Conservation (phyloP, 371 early-diverging fungal genomes). For the Massospora cicadina region DNA sequence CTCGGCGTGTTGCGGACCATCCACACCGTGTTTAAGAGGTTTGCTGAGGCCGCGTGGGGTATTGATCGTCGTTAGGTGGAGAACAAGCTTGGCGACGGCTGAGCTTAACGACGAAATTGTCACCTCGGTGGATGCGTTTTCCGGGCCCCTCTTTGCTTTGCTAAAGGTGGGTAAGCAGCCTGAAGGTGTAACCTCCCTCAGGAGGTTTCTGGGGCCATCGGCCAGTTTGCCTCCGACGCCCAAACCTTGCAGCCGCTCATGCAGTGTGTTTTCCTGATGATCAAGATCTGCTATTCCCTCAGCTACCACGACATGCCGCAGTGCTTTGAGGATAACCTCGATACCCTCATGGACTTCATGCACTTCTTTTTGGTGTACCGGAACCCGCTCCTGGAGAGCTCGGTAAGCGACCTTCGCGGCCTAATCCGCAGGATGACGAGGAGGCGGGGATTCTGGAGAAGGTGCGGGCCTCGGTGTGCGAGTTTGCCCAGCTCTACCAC, state of each 20-base stretch:
- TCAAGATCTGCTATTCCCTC: constrained; percentile 75
- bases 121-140: constrained; percentile 69
- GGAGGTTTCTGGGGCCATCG: constrained; percentile 65
- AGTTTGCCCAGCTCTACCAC: constrained; percentile 73
- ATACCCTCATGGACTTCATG: constrained; percentile 53
- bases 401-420: constrained; percentile 20
- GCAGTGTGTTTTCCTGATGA: constrained; percentile 51
- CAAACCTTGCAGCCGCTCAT: constrained; percentile 46
- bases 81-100: constrained; percentile 62
- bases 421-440: constrained; percentile 44
- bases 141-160: constrained; percentile 57
- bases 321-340: constrained; percentile 83
- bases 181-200: constrained; percentile 15
- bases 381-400: constrained; percentile 48
- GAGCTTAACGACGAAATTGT: constrained; percentile 73
- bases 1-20: constrained; percentile 83
- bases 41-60: constrained; percentile 8
- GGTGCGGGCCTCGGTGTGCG: constrained; percentile 74
- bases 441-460: constrained; percentile 72
- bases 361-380: constrained; percentile 66
- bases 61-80: constrained; percentile 42
- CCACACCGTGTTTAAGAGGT: constrained; percentile 84
- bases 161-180: constrained; percentile 34
- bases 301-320: constrained; percentile 92
- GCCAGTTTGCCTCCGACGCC: constrained; percentile 35